Percentiles rank a stretch among this genome's conserved stretches.
Conservation (phyloP, 2,329 filamentous ascomycete species). For the Aspergillus novoparasiticus region DNA sequence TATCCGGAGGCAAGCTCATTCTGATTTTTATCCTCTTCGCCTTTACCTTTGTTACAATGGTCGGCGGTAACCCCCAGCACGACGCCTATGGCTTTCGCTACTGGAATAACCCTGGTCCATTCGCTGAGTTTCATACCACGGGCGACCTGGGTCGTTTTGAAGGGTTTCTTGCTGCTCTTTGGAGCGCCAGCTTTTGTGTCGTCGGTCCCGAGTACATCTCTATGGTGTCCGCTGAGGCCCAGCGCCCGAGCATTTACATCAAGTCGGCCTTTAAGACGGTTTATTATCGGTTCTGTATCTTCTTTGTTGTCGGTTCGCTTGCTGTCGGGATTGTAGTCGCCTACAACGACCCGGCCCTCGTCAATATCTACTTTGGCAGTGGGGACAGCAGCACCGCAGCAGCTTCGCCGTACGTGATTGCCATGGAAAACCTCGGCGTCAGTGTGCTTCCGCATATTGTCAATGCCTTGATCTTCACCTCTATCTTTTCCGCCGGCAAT, state of each 20-base stretch:
- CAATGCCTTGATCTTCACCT: slow-evolving; percentile 59
- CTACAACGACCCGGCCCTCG: slow-evolving; percentile 58
- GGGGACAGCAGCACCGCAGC: slow-evolving; percentile 48
- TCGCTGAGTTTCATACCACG: slow-evolving; percentile 63
- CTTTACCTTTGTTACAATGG: slow-evolving; percentile 78
- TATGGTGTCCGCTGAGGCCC: slow-evolving; percentile 65
- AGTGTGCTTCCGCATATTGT: slow-evolving; percentile 58
- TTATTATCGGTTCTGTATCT: slow-evolving; percentile 72
- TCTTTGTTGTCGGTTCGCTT: slow-evolving; percentile 73
- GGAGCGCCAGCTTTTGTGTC: slow-evolving; percentile 67
- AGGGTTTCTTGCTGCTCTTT: slow-evolving; percentile 66
- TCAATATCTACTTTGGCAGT: slow-evolving; percentile 5
- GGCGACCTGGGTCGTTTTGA: slow-evolving; percentile 62
- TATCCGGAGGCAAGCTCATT: slow-evolving; percentile 63
- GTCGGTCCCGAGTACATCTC: slow-evolving; percentile 66
- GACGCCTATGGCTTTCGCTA: slow-evolving; percentile 72
- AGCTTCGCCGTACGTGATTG: slow-evolving; percentile 65
- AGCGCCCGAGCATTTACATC: slow-evolving; percentile 68
- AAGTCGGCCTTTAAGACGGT: slow-evolving; percentile 76
- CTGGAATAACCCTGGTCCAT: slow-evolving; percentile 65
- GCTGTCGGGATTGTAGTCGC: slow-evolving; percentile 70
- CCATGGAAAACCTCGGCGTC: slow-evolving; percentile 60
- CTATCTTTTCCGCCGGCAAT: slow-evolving; percentile 60
- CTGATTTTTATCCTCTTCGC: slow-evolving; percentile 68
- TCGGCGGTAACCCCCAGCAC: slow-evolving; percentile 73